Conservation (phyloP, 23 red algal genomes). For the Gracilaria caudata region DNA sequence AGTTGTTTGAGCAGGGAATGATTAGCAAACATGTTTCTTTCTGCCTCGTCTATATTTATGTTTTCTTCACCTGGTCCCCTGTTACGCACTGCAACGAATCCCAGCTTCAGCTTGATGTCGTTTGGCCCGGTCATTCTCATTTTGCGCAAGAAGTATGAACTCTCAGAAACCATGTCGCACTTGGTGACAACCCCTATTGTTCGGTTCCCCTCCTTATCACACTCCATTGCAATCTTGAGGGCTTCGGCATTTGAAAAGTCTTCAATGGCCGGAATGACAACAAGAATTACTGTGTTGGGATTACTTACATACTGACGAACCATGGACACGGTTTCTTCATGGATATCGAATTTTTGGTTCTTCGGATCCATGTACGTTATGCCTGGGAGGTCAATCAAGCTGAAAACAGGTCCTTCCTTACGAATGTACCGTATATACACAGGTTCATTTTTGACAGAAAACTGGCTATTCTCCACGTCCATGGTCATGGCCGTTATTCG, state of each 20-base stretch:
- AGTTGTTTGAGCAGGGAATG: conserved; percentile 44
- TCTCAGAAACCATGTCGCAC: conserved; percentile 42
- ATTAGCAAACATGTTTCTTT: conserved; percentile 9
- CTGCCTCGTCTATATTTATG: conserved; percentile 8
- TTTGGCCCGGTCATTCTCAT: conserved; percentile 27
- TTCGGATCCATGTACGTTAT: conserved; percentile 45
- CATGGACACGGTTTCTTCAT: conserved; percentile 29
- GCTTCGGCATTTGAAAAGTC: conserved; percentile 57
- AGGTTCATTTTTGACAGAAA: conserved; percentile 15
- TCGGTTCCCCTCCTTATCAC: conserved; percentile 36
- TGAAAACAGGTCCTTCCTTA: conserved; percentile 42
- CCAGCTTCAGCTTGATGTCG: conserved; percentile 32
- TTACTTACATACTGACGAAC: conserved; percentile 45
- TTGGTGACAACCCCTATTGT: conserved; percentile 48
- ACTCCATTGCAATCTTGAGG: conserved; percentile 20
- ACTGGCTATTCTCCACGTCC: not conserved
- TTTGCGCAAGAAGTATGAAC: conserved; percentile 41
- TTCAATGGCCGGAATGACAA: conserved; percentile 54
- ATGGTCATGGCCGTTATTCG: conserved; percentile 13
- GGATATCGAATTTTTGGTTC: conserved; percentile 21
- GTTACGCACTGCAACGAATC: conserved; percentile 55
- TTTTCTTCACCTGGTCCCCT: conserved; percentile 33
- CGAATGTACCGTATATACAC: conserved; percentile 43
- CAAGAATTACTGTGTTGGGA: conserved; percentile 43
- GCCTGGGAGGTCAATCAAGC: conserved; percentile 49